Evolutionary conservation across 2,329 filamentous ascomycete genomes (phyloP), one percentile per base, ranked within the genome.

Genomic region (Westerdykella aurantiaca): DNA sequence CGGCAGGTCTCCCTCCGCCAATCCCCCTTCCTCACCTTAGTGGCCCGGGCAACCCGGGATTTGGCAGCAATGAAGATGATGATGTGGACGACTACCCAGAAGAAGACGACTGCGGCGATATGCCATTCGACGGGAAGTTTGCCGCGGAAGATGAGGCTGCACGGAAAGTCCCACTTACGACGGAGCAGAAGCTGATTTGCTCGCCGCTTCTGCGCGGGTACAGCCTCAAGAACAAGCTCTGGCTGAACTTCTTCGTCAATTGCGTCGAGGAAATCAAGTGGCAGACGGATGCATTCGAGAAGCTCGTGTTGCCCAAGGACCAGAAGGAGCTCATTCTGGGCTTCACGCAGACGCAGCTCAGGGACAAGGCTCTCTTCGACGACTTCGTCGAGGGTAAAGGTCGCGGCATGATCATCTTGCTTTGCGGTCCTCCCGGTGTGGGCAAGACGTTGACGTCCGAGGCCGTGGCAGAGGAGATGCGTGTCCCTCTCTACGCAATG

Each of bases 371-470:
- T 10, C 45, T 48, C 2, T 58, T 58, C 34, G 56, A 58, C 35
- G 56, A 59, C 31, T 49, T 59, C 1, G 56, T 59, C 21, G 64
- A 71, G 22, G 75, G 73, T 23, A 79, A 79, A 51, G 76, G 76
- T 11, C 66, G 67, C 13, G 75, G 76, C 9, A 69, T 77, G 42
- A 75, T 78, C 43, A 63, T 78, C 44, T 65, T 78, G 4, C 67
- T 79, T 2, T 69, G 65, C 37, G 76, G 75, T 2, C 72, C 72
- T 0, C 75, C 76, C 0, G 76, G 76, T 3, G 73, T 77, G 2
- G 76, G 76, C 12, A 79, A 79, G 60, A 79, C 76, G 0, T 44
- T 60, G 16, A 61, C 56, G 9, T 56, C 58, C 3, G 58, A 60
- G 67, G 76, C 17, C 31, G 57, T 63, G 6, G 74, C 76, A 1